These are phyloP conservation scores for Penicillium sp. DNA, from an alignment of 2,329 filamentous ascomycete genomes.

Conservation along the genomic window DNA sequence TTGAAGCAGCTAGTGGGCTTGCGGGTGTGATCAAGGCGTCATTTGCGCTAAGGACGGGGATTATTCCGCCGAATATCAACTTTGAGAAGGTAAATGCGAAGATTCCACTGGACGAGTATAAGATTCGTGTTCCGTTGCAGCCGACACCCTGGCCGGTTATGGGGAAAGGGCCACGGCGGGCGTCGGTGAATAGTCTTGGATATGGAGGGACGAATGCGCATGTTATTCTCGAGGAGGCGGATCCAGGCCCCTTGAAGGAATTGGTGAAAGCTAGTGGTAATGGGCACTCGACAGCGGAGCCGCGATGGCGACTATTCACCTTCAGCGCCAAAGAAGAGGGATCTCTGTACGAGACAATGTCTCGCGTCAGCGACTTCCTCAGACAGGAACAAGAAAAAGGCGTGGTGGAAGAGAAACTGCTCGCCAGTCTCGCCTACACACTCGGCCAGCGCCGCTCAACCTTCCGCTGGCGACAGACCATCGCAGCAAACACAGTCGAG, in stretches of 20 bases:
- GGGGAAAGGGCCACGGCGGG: not conserved
- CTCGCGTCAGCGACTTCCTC: not conserved
- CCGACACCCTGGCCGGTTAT: slow-evolving; percentile 2
- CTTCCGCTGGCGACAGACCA: not conserved
- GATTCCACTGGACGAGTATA: not conserved
- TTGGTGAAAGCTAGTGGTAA: not conserved
- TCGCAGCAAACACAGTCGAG: too few relatives aligned
- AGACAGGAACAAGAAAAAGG: not conserved
- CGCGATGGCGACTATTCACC: not conserved
- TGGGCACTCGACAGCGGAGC: not conserved
- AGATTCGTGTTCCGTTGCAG: not conserved
- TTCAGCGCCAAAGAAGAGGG: not conserved
- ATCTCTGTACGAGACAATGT: not conserved
- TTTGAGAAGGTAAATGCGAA: slow-evolving; percentile 25
- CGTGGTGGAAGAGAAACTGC: not conserved
- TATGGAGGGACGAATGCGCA: slow-evolving; percentile 8
- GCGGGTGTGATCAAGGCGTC: slow-evolving; percentile 48
- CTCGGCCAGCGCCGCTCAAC: slow-evolving; percentile 6
- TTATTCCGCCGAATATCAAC: slow-evolving; percentile 47
- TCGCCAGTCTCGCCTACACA: slow-evolving; percentile 11
- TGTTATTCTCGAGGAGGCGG: slow-evolving; percentile 4
- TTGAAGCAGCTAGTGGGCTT: slow-evolving; percentile 43
- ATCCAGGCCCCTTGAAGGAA: not conserved
- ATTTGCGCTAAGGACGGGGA: slow-evolving; percentile 49
- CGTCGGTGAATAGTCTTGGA: slow-evolving; percentile 17